phyloP scores from a whole-genome alignment of 345 rosid species.

The Anacardium occidentale region DNA sequence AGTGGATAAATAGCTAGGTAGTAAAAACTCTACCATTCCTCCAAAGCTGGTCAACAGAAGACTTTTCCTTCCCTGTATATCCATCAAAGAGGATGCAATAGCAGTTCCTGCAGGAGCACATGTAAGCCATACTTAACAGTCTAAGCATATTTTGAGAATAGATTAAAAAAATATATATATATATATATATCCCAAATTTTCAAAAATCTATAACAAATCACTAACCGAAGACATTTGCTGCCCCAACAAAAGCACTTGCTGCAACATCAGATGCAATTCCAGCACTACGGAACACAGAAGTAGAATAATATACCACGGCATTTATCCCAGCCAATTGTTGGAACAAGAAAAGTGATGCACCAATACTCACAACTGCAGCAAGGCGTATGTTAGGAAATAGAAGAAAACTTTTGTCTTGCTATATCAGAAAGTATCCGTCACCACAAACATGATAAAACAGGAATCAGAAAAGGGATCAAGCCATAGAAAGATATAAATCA shows the following conservation, averaged over 20 bases:
- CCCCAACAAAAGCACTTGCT: constrained; percentile 99
- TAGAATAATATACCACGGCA: constrained; percentile 96
- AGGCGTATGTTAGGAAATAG: constrained; percentile 7
- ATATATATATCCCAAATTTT: neutral
- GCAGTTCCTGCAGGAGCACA: constrained; percentile 65
- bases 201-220: neutral
- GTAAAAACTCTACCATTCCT: constrained; percentile 68
- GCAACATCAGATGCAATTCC: constrained; percentile 95
- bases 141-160: neutral
- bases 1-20: neutral
- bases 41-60: constrained; percentile 82
- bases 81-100: constrained; percentile 96
- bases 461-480: neutral
- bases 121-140: constrained; percentile 10
- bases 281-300: constrained; percentile 89
- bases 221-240: constrained; percentile 91
- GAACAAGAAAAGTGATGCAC: constrained; percentile 95
- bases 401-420: neutral
- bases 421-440: constrained; percentile 6
- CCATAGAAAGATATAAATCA: neutral
- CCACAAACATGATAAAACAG: neutral
- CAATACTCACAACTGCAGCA: constrained; percentile 92
- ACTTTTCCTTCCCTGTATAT: constrained; percentile 93
- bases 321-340: constrained; percentile 99
- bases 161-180: too few species aligned